These are phyloP conservation scores for Dothistroma pini DNA, from an alignment of 2,329 filamentous ascomycete genomes.

Conservation along the genomic window DNA sequence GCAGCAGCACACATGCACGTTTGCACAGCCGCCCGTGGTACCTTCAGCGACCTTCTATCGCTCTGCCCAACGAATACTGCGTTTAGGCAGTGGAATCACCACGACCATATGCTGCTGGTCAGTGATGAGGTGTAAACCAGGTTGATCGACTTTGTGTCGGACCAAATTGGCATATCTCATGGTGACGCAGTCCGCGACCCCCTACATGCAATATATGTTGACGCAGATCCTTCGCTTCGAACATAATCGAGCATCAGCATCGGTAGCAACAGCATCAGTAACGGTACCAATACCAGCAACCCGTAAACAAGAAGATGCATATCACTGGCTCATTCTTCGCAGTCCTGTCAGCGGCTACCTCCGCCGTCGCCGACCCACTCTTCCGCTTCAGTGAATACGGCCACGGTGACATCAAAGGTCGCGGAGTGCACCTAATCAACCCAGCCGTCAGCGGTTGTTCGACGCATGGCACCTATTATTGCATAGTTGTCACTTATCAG, in stretches of 20 bases:
- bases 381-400: slow-evolving; percentile 7
- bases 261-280: background rate
- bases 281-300: background rate
- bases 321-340: background rate
- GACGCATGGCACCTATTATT: background rate
- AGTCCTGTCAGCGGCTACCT: background rate
- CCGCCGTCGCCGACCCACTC: slow-evolving; percentile 1
- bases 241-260: background rate
- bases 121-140: background rate
- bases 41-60: no score
- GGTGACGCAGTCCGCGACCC: background rate
- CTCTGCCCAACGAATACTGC: no score
- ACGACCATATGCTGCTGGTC: background rate
- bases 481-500: background rate
- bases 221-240: background rate
- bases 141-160: background rate
- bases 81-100: no score
- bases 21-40: no score
- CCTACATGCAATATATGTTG: background rate
- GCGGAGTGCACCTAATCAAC: background rate
- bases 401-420: slow-evolving; percentile 1
- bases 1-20: no score
- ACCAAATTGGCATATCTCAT: background rate
- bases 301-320: background rate
- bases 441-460: background rate